Base-by-base conservation (phyloP, 192 early-diverging fungal genomes). In the Entomortierella lignicola region DNA sequence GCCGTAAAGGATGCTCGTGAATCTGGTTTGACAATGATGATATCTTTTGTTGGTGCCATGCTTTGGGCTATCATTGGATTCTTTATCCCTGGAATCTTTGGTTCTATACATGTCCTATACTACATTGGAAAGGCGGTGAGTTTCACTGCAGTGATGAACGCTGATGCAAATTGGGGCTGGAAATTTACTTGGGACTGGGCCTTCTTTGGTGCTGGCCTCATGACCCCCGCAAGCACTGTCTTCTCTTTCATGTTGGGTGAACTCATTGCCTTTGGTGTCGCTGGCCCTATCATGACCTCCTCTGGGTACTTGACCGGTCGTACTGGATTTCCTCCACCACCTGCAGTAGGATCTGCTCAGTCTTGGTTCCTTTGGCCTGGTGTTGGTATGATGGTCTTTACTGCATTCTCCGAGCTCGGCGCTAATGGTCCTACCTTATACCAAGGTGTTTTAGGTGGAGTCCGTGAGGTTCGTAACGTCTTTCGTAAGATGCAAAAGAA, bases 281-380 rank as follows among this genome's bases (percentile, higher is more conserved):
- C 84, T 81, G 90, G 90, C 50, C 91, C 91, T 27, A 31, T 85
- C 31, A 80, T 91, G 57, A 72, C 84, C 18, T 29, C 51, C 4
- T 66, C 77, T n/a, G 85, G 86, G 8, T 65, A 70, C 34, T 63
- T 85, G 54, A 60, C 60, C 34, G 56, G 53, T 4, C 32, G 60
- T 15, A 63, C 21, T 52, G 81, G 80, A 42, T 85, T 87, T 59
- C 55, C 66, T 29, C 57, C 18, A 1, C 32, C 66, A 12, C 62
- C 67, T 10, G 21, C 27, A 11, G 68, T 67, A 32, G 77, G 69
- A 15, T 85, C 90, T 29, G 77, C 91, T 32, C 88, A 87, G 54
- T 89, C 83, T 60, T 92, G 87, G 85, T 85, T 91, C 71, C 72
- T 92, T 47, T 92, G 91, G 91, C 91, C 91, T 18, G 91, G 91